Conservation (phyloP, 2,329 filamentous ascomycete genomes). For the Aspergillus sp. region DNA sequence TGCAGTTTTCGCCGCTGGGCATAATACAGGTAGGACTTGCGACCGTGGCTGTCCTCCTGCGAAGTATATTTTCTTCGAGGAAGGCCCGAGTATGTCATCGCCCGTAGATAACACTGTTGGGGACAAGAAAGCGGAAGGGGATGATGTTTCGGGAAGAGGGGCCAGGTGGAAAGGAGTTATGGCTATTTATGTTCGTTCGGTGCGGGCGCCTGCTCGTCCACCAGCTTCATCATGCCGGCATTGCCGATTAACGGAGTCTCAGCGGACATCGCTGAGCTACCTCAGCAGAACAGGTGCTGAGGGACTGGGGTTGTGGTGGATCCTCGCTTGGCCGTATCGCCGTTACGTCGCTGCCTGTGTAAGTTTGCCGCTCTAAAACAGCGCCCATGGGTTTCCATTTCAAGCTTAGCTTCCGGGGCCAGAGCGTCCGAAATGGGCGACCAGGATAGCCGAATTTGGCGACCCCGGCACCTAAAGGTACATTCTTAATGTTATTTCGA, state of each 20-base stretch:
- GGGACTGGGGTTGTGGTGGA: not conserved
- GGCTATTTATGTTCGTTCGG: not conserved
- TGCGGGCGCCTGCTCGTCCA: not conserved
- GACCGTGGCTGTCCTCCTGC: not conserved
- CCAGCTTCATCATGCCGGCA: not conserved
- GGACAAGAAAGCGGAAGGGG: not conserved
- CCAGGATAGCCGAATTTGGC: not conserved
- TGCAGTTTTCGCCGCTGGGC: not conserved
- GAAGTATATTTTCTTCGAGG: not conserved
- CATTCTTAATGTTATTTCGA: not conserved
- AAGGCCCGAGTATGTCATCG: not conserved
- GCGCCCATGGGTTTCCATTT: not conserved
- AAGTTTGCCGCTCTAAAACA: not conserved
- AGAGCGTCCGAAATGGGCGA: not conserved
- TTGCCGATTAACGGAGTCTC: not conserved
- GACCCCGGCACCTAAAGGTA: not conserved
- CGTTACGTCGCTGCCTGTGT: not conserved
- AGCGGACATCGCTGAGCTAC: not conserved
- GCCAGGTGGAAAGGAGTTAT: not conserved
- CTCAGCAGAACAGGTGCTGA: not conserved
- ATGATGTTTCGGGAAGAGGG: not conserved
- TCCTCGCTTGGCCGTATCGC: not conserved
- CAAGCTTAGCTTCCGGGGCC: not conserved
- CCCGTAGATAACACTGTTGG: not conserved
- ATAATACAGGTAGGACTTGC: not conserved